Evolutionary conservation across 2,329 filamentous ascomycete species (phyloP), one percentile per base, ranked within the genome.

Genomic region (Penicillium palitans): DNA sequence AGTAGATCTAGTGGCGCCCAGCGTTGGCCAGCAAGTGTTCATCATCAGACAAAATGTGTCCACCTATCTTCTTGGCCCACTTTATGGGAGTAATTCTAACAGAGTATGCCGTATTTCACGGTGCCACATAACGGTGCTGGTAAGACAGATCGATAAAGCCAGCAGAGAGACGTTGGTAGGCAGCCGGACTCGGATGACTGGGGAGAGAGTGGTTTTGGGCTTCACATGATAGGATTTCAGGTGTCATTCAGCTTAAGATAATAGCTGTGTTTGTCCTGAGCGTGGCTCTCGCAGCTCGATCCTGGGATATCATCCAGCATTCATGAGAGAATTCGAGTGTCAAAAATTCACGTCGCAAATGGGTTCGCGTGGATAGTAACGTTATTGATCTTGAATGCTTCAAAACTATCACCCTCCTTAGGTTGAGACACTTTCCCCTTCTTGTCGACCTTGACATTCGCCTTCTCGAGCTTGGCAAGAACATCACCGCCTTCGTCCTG

Each of bases 311-410:
- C 33, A 9, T 39, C 19, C 41, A 41, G 31, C 21, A 52, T 33
- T 21, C 21, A 25, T n/a, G n/a, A 41, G n/a, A 19, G 2, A 6
- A 24, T 39, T 9, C n/a, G 7, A 17, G 21, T 13, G 19, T 24
- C 7, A 24, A 24, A 19, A 9, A 2, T 21, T 82, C 77, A 84
- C 60, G 74, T 79, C n/a, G 86, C 86, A 61, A 88, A 74, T 4
- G 86, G 86, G 66, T 88, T 88, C 12, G 86, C 86, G 74, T 88
- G 86, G 42, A 88, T 83, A 3, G 82, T 83, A 19, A 87, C 81
- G 1, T 70, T 77, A 60, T 84, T 77, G 57, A 88, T 83, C 57
- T 75, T 77, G 51, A 87, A 75, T 40, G 75, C 74, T 67, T 87
- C 82, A 66, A 80, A 73, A 27, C 73, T 69, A 47, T 74, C 68